Evolutionary conservation across 2,329 filamentous ascomycete genomes (phyloP), one percentile per base, ranked within the genome.

Genomic region (Aspergillus terreus): DNA sequence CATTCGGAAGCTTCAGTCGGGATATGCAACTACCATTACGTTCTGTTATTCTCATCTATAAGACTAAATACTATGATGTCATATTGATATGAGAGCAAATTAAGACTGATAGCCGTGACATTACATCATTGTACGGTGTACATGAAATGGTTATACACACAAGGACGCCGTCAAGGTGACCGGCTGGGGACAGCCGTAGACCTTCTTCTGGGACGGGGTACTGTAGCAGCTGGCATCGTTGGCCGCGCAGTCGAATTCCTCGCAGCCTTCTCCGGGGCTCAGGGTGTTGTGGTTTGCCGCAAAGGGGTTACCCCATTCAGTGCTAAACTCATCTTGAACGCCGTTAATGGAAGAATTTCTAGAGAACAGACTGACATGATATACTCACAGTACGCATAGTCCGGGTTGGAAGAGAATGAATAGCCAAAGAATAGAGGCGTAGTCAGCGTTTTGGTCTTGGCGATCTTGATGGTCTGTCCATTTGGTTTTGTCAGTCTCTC

Each of bases 371-470:
- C 47, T 47, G 15, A 54, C 49, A 49, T 2, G 38, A 9, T 53
- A 17, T 11, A 57, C 60, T 59, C 41, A 63, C 59, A 63, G 54
- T 61, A 63, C 1, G 55, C 59, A 33, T 61, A 61, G 58, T 61
- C 52, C 4, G 60, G 60, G 44, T 56, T 59, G 21, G 59, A 58
- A 4, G 55, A 58, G 51, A 63, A 60, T 6, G 60, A 63, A 51
- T 63, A 63, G 48, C 59, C 59, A 54, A 63, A 61, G 53, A 63
- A 63, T 41, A 61, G 58, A 52, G 65, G 63, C 11, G 25, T 54
- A 44, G 51, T 36, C 36, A 69, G 55, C 10, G 64, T 68, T 51
- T 63, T 63, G 50, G 64, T 63, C 35, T 57, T 59, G 27, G 58
- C 56, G 19, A 62, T 63, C 45, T 63, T 61, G 30, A 63, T 46